phyloP scores from a whole-genome alignment of 495 filamentous ascomycete species.

The Penicillium desertorum region DNA sequence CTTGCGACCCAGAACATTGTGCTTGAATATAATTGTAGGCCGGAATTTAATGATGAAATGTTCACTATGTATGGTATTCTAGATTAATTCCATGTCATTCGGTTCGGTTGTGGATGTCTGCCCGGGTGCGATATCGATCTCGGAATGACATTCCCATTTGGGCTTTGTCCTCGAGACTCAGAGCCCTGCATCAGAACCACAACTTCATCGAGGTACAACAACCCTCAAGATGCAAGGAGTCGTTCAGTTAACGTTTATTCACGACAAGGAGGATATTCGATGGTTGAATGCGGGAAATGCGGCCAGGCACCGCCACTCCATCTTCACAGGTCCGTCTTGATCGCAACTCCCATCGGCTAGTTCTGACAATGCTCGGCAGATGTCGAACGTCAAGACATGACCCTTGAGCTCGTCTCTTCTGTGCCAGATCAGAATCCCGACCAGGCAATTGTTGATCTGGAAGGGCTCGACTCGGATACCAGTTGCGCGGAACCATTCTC shows the following conservation, averaged over 20 bases:
- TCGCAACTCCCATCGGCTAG: neutral
- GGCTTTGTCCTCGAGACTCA: neutral
- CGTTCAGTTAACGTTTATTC: constrained; percentile 17
- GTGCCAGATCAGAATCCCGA: constrained; percentile 5
- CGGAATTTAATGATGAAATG: too few species aligned
- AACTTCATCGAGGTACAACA: neutral
- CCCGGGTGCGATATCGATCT: neutral
- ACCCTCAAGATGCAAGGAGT: neutral
- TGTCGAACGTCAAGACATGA: constrained; percentile 22
- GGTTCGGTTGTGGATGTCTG: neutral
- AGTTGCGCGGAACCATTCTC: constrained; percentile 3
- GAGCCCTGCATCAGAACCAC: neutral
- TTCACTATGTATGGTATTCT: neutral
- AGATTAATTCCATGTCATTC: neutral
- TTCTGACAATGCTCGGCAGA: constrained; percentile 11
- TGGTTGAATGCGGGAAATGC: constrained; percentile 20
- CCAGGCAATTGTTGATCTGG: constrained; percentile 18
- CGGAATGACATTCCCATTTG: neutral
- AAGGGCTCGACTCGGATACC: constrained; percentile 4
- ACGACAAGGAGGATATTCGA: constrained; percentile 39
- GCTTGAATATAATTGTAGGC: too few species aligned
- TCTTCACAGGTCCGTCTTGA: constrained; percentile 17
- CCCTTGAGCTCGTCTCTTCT: constrained; percentile 8
- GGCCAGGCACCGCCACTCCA: constrained; percentile 21
- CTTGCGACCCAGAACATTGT: too few species aligned